These are phyloP conservation scores for Alectoria sarmentosa DNA, from an alignment of 495 filamentous ascomycete genomes.

Conservation along the genomic window DNA sequence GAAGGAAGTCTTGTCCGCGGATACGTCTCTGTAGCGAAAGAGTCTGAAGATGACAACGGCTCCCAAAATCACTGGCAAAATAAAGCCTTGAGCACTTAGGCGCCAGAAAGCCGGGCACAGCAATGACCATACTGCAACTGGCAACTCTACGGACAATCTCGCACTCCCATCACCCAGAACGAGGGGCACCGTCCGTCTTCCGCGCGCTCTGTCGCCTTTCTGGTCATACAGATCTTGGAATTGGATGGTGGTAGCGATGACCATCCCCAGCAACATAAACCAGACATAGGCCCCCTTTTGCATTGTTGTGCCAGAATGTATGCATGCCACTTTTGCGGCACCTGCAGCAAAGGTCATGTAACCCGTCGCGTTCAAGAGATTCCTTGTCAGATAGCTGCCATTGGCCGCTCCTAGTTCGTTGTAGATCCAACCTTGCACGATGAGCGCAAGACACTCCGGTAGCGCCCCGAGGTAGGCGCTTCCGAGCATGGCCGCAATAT, in stretches of 20 bases:
- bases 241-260: conserved; percentile 44
- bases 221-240: conserved; percentile 45
- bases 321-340: conserved; percentile 27
- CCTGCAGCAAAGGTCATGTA: conserved; percentile 33
- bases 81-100: neutral
- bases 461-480: conserved; percentile 32
- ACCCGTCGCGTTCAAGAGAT: conserved; percentile 38
- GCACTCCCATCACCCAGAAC: neutral
- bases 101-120: neutral
- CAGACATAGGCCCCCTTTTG: conserved; percentile 31
- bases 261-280: conserved; percentile 35
- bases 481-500: conserved; percentile 31
- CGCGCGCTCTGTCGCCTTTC: neutral
- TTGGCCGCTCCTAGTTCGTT: conserved; percentile 45
- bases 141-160: neutral
- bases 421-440: conserved; percentile 41
- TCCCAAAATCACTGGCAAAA: neutral
- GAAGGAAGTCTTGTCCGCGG: neutral
- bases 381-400: conserved; percentile 31
- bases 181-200: neutral
- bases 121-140: neutral
- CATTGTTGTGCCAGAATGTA: neutral
- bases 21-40: neutral
- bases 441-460: conserved; percentile 29
- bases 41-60: neutral